These are phyloP conservation scores for Corymbia citriodora DNA, from an alignment of 441 rosid genomes.

Conservation along the genomic window DNA sequence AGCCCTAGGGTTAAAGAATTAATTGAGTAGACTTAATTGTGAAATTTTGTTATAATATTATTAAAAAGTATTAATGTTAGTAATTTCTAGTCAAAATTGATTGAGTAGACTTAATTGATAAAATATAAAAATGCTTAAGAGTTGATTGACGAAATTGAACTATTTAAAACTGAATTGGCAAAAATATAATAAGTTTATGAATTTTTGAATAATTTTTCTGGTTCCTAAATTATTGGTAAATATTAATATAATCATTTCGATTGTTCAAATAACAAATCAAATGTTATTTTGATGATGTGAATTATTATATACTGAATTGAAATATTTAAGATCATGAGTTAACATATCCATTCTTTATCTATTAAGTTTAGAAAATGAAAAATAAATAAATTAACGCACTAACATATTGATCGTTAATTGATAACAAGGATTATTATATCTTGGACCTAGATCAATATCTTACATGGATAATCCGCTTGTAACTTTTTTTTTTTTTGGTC, in stretches of 20 bases:
- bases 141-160: no score
- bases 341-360: background rate
- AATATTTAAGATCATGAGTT: background rate
- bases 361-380: background rate
- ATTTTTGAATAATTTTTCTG: no score
- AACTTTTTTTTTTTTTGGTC: background rate
- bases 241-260: rapidly evolving
- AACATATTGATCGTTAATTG: background rate
- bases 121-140: no score
- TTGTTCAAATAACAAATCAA: background rate
- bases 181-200: no score
- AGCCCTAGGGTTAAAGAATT: no score
- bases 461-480: rapidly evolving
- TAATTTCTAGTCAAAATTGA: no score
- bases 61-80: no score
- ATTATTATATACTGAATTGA: background rate
- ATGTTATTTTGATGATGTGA: background rate
- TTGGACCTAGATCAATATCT: background rate
- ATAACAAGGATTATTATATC: background rate
- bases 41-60: no score
- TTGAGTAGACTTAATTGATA: no score
- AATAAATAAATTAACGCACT: background rate
- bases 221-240: background rate
- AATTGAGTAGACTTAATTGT: no score
- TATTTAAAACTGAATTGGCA: no score